Base-by-base conservation (phyloP, 805 yeast species). In the Zygoascus biomembranicola region DNA sequence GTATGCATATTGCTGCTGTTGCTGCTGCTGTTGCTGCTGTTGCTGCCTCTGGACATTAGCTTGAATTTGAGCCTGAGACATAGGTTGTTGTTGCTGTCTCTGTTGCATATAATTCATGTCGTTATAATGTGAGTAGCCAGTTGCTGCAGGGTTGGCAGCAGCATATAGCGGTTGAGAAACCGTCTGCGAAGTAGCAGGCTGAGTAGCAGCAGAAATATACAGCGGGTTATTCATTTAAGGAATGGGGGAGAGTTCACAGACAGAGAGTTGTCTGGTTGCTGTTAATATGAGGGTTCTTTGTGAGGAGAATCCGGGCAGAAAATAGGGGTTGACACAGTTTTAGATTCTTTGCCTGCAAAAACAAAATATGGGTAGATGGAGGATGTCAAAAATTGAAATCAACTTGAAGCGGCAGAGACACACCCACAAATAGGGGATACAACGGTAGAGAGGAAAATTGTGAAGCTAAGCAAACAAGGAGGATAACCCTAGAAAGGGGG, bases 1-100 rank as follows among this genome's bases (percentile, higher is more conserved):
- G n/a, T 52, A 48, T 23, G 45, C 56, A 47, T 48, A 57, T 47
- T 55, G 60, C 37, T 44, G 56, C 32, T 35, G 48, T 39, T 50
- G 55, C 26, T 56, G 59, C 13, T 44, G 47, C 13, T 18, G 47
- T 9, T 19, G 35, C 11, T 32, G 47, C 32, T 44, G 47, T 8
- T 47, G 51, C 23, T 52, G 55, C 26, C 19, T 19, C 14, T 49
- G 47, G 10, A 11, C 4, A 18, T 9, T 20, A 11, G 45, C 45
- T 42, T 42, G 45, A 16, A 20, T 11, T 16, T 42, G 45, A 42
- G 45, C 20, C 6, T 44, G 39, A 35, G 39, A 35, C 39, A 35
- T 35, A 35, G 39, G 10, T 35, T 35, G 39, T 35, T 4, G 39
- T 35, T 35, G 39, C 8, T n/a, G 13, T 35, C 16, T 11, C 16